Percentiles rank a stretch among this genome's conserved stretches.
Conservation (phyloP, 768 basidiomycete species). For the Kwoniella shandongensis region DNA sequence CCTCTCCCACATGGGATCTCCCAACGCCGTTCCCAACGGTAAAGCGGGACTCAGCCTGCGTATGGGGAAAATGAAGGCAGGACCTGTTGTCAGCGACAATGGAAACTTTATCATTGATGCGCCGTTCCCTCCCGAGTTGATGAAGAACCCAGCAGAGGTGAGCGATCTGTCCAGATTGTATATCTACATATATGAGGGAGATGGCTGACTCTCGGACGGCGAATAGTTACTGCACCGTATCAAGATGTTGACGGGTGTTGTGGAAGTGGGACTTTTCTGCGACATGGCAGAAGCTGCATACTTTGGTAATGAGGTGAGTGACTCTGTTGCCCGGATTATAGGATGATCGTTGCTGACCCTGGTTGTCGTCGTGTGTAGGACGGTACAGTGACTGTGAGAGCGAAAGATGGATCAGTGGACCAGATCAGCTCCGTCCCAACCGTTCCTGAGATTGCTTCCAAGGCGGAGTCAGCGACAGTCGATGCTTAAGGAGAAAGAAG, state of each 20-base stretch:
- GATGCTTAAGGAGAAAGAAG: not conserved
- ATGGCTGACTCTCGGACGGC: constrained; percentile 13
- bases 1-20: constrained; percentile 57
- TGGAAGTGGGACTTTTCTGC: constrained; percentile 99
- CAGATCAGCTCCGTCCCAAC: constrained; percentile 38
- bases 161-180: constrained; percentile 13
- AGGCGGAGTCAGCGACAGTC: not conserved
- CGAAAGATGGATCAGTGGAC: constrained; percentile 30
- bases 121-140: constrained; percentile 70
- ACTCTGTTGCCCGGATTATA: too few species aligned
- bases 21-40: constrained; percentile 34
- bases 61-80: constrained; percentile 86
- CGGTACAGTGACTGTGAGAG: constrained; percentile 35
- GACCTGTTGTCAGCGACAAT: constrained; percentile 95
- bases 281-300: constrained; percentile 91
- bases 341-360: too few species aligned
- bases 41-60: constrained; percentile 67
- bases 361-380: too few species aligned
- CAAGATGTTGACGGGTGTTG: constrained; percentile 94
- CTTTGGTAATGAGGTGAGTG: constrained; percentile 59
- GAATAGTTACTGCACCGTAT: constrained; percentile 74
- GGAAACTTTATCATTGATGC: constrained; percentile 98
- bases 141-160: constrained; percentile 68
- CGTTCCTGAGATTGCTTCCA: constrained; percentile 22
- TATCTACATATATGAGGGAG: not conserved